These are phyloP conservation scores for Globisporangium nunn DNA, from an alignment of 352 stramenopile species.

Conservation along the genomic window DNA sequence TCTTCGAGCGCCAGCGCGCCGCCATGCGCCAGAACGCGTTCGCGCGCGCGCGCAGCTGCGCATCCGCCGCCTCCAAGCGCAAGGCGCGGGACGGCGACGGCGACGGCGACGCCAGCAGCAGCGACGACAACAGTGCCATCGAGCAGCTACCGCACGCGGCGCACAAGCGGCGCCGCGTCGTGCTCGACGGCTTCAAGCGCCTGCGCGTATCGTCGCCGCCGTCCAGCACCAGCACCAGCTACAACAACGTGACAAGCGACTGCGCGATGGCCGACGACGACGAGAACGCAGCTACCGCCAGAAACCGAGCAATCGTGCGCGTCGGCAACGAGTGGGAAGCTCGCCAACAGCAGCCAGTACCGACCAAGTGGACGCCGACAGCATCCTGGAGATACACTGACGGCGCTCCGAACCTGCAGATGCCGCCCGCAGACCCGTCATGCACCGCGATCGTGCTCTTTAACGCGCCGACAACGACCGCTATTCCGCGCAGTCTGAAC, in stretches of 20 bases:
- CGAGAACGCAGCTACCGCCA: background rate
- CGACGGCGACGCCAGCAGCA: background rate
- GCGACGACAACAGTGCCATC: constrained; percentile 5
- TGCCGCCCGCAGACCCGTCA: constrained; percentile 14
- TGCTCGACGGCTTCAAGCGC: constrained; percentile 65
- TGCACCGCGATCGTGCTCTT: constrained; percentile 60
- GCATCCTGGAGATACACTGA: background rate
- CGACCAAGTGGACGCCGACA: constrained; percentile 2
- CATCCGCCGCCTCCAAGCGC: constrained; percentile 31
- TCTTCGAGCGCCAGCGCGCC: constrained; percentile 33
- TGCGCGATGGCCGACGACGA: constrained; percentile 12
- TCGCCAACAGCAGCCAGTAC: background rate
- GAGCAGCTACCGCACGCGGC: constrained; percentile 8
- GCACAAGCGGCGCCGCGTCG: constrained; percentile 16
- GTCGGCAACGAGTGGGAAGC: constrained; percentile 1
- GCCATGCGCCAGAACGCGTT: constrained; percentile 44
- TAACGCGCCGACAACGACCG: constrained; percentile 24
- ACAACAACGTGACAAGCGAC: constrained; percentile 27
- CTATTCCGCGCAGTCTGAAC: constrained; percentile 12
- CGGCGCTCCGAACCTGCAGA: constrained; percentile 5
- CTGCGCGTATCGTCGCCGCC: constrained; percentile 57
- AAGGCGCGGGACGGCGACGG: constrained; percentile 14
- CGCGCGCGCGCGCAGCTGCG: constrained; percentile 21
- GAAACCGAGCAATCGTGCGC: constrained; percentile 1
- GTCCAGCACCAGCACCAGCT: constrained; percentile 1